Base-by-base conservation (phyloP, 306 rosid genomes). In the Spatholobus suberectus region DNA sequence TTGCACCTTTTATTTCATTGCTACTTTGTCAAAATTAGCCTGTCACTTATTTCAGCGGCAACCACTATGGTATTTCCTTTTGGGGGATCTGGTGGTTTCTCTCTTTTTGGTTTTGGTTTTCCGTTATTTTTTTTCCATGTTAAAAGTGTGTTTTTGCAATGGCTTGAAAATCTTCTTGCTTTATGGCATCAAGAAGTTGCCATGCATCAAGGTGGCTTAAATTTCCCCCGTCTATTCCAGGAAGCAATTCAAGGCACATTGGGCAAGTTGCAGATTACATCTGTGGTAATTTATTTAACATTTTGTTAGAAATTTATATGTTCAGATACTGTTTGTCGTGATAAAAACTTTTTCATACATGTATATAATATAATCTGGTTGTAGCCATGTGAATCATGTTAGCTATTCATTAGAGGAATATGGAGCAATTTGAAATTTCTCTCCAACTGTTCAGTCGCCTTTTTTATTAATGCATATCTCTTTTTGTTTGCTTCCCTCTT, bases 241-340 rank as follows among this genome's bases (percentile, higher is more conserved):
- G 91, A 93, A 74, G 89, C 90, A 76, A 85, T 95, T 74, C 86
- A 70, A 83, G 90, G 75, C 65, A 73, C 88, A 32, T 79, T 95
- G 89, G 78, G 85, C 80, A 69, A 87, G 87, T 84, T 90, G 79
- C 83, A 86, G 85, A 91, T 95, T 69, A 66, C 86, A 61, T 62
- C 97, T 62, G 97, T 90, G 98, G 98, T 95, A 92, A 90, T 69
- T 41, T 47, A 18, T 81, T 83, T 84, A 34, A 58, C 75, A 51
- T 68, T 77, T 49, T 67, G 63, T 78, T 29, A 43, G 14, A 44
- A 73, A 26, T 72, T 68, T 77, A 40, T 80, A 5, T 75, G 67
- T 58, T 44, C 57, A 6, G 34, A 70, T 55, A 76, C 80, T 23
- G 47, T 35, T 78, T 63, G 18, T 21, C 5, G 73, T 5, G 49